These are phyloP conservation scores for Urochloa ruziziensis DNA, from an alignment of 176 grass and related monocot species.

Conservation along the genomic window DNA sequence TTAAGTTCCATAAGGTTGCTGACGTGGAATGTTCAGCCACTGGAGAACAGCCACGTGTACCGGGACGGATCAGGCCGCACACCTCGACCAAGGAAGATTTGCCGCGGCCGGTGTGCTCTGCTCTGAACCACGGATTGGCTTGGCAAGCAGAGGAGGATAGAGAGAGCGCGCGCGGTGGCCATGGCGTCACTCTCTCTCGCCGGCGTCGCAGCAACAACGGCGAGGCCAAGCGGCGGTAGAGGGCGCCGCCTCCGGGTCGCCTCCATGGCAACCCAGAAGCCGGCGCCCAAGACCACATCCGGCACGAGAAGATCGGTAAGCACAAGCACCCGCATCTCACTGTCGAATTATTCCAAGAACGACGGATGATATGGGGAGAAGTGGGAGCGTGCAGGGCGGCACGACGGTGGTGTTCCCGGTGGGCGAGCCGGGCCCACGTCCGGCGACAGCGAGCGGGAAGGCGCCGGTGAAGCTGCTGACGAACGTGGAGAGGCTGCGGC, in stretches of 20 bases:
- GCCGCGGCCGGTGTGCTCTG: neutral
- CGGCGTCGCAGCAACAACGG: neutral
- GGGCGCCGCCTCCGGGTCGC: conserved; percentile 16
- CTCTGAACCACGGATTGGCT: neutral
- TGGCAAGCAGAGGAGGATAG: neutral
- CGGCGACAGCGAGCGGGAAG: neutral
- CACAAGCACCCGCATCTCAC: neutral
- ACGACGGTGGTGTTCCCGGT: conserved; percentile 85
- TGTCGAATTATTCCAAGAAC: neutral
- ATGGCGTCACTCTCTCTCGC: conserved; percentile 34
- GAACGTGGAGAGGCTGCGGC: conserved; percentile 90
- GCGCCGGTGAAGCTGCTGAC: conserved; percentile 76
- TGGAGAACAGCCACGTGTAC: neutral
- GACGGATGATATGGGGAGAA: too few relatives aligned
- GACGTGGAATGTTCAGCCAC: neutral
- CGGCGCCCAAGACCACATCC: conserved; percentile 17
- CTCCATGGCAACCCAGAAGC: conserved; percentile 41
- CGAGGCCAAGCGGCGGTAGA: neutral
- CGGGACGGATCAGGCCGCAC: neutral
- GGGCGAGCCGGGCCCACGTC: conserved; percentile 49
- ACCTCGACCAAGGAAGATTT: conserved; percentile 1
- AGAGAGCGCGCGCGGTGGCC: neutral
- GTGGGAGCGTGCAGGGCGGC: conserved; percentile 23
- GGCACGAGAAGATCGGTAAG: conserved; percentile 43
- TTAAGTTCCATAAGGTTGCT: neutral